A percentile compares a stretch with the other conserved stretches of the same genome.
Evolutionary conservation across 2,329 filamentous ascomycete genomes (phyloP).

Genomic region (Phialophora verrucosa): DNA sequence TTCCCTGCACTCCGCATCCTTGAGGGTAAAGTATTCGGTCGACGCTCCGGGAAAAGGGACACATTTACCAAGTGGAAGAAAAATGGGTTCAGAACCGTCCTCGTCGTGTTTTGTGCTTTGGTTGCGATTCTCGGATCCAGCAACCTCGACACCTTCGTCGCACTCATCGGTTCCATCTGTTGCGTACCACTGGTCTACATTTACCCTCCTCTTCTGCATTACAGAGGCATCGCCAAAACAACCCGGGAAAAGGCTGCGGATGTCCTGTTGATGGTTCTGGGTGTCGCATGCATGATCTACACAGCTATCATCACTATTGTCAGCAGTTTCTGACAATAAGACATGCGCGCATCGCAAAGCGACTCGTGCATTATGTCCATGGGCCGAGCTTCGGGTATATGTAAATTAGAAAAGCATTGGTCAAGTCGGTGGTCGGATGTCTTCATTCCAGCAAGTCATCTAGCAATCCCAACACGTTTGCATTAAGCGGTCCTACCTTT

Average conservation of each 20-base stretch:
- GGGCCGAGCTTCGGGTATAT: neutral
- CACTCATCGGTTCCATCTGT: constrained; percentile 73
- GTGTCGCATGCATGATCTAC: constrained; percentile 71
- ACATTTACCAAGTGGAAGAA: constrained; percentile 75
- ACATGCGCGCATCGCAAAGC: neutral
- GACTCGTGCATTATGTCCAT: neutral
- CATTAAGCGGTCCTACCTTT: neutral
- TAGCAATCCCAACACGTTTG: neutral
- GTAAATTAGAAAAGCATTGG: neutral
- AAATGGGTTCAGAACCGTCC: constrained; percentile 66
- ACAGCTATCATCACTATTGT: constrained; percentile 68
- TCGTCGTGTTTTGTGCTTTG: constrained; percentile 65
- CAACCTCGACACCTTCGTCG: constrained; percentile 75
- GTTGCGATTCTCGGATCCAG: constrained; percentile 69
- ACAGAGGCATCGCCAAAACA: constrained; percentile 68
- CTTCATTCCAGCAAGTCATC: neutral
- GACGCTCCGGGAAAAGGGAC: constrained; percentile 69
- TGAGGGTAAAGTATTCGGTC: constrained; percentile 70
- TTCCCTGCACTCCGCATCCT: constrained; percentile 76
- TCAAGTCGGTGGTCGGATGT: neutral
- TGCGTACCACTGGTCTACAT: constrained; percentile 79
- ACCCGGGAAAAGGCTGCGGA: constrained; percentile 64
- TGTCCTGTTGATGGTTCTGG: constrained; percentile 66
- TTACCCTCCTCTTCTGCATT: constrained; percentile 74
- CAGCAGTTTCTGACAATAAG: constrained; percentile 32